Conservation (phyloP, 2,329 filamentous ascomycete genomes). For the Elsinoe batatas region DNA sequence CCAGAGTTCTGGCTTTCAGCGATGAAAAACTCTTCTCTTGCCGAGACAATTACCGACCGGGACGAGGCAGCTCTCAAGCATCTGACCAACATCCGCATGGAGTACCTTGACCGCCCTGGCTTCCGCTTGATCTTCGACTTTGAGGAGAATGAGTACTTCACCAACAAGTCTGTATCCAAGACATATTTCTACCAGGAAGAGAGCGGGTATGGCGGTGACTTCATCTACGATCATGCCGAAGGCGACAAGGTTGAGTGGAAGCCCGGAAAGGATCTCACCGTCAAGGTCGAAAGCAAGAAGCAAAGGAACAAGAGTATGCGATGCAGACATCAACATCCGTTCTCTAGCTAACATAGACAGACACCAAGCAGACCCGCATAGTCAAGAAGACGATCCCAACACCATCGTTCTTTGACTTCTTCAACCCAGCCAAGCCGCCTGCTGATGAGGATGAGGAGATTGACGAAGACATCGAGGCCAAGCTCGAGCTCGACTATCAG, state of each 20-base stretch:
- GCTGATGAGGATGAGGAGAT: conserved; percentile 68
- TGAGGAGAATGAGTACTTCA: conserved; percentile 88
- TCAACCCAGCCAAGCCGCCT: conserved; percentile 85
- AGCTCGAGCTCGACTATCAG: conserved; percentile 96
- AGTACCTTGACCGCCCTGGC: conserved; percentile 95
- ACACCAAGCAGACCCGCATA: conserved; percentile 97
- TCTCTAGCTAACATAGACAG: conserved; percentile 39
- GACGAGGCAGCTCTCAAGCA: conserved; percentile 90
- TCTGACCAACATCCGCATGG: conserved; percentile 91
- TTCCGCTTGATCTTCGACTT: conserved; percentile 99
- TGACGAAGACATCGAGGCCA: conserved; percentile 88
- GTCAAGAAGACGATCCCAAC: conserved; percentile 99
- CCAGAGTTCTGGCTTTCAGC: conserved; percentile 99
- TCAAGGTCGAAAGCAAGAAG: conserved; percentile 97
- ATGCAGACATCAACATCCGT: neutral
- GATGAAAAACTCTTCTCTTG: conserved; percentile 99
- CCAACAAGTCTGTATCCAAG: conserved; percentile 94
- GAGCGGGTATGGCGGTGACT: conserved; percentile 96
- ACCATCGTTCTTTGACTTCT: conserved; percentile 97
- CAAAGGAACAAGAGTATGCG: conserved; percentile 95
- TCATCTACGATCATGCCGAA: conserved; percentile 98
- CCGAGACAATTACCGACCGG: conserved; percentile 97
- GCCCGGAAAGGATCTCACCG: conserved; percentile 81
- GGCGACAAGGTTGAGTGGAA: conserved; percentile 98
- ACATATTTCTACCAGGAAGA: conserved; percentile 99